Evolutionary conservation across 139 green algal species (phyloP).

Genomic region (Picochlorum sp.): DNA sequence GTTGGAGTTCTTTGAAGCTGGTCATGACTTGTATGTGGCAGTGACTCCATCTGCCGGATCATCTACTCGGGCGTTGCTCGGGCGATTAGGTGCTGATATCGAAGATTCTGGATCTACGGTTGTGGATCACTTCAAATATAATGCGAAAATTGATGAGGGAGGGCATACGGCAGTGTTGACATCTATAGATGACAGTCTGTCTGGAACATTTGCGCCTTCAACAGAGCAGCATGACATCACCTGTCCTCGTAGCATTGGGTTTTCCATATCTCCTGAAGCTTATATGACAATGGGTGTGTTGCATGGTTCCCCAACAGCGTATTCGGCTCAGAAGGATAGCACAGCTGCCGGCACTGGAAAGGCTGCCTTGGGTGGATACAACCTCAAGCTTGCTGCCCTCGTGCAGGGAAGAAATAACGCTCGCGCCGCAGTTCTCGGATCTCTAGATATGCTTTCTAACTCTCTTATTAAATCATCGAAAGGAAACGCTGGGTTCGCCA

Average conservation of each 20-base stretch:
- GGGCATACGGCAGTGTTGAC: conserved; percentile 18
- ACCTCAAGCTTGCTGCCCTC: conserved; percentile 27
- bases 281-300: conserved; percentile 32
- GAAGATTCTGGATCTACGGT: conserved; percentile 44
- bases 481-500: conserved; percentile 61
- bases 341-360: conserved; percentile 2
- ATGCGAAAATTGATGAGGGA: conserved; percentile 5
- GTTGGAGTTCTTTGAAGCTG: conserved; percentile 80
- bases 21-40: conserved; percentile 69
- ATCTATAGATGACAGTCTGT: too few species aligned
- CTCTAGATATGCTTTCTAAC: conserved; percentile 72
- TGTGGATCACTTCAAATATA: conserved; percentile 27
- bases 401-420: conserved; percentile 79
- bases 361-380: conserved; percentile 16
- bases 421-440: conserved; percentile 69
- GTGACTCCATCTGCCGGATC: conserved; percentile 43
- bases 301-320: background rate
- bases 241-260: conserved; percentile 45
- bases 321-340: conserved; percentile 6
- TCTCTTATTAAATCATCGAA: conserved; percentile 23
- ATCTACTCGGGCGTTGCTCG: conserved; percentile 36
- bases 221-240: background rate
- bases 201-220: too few species aligned
- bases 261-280: conserved; percentile 43
- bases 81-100: conserved; percentile 68